Base-by-base conservation (phyloP, 2,329 filamentous ascomycete genomes). In the Hymenoscyphus occultus region DNA sequence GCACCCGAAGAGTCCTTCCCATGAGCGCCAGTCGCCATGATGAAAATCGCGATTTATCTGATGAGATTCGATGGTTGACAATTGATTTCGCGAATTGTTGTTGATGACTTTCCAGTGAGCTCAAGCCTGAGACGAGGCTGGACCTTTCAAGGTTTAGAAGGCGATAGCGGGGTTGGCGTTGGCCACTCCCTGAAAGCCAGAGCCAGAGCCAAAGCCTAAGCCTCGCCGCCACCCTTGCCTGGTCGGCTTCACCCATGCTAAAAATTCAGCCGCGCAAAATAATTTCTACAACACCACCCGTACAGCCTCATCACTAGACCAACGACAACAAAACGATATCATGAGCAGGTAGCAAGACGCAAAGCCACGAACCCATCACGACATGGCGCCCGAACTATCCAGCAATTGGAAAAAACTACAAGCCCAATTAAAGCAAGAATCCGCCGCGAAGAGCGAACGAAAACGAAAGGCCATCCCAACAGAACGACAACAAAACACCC, bases 381-480 rank as follows among this genome's bases (percentile, higher is more conserved):
- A 68, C 66, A 76, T 76, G 75, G 70, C 73, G 54, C 73, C 72
- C 6, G 70, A 74, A 71, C 77, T 89, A 40, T 89, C 86, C 13
- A 86, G 84, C 62, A 93, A 93, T 75, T 93, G 90, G 90, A 92
- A 92, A 78, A 89, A 85, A 78, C 82, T 93, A 63, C 90, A 92
- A 78, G 84, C 84, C 69, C 83, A 83, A 71, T 61, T 76, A 14
- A 81, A 82, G 67, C 78, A 82, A 68, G 81, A 83, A 71, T 74
- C 77, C 39, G 74, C 75, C 65, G 67, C 65, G 39, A 69, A 39
- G 31, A 31, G 65, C 10, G 69, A 73, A 70, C 76, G 66, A 65
- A 79, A 68, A 74, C 74, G 66, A 72, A 79, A 71, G 59, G 66
- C 65, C 68, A 68, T 69, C 56, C 76, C 67, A 22, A 74, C 62